Evolutionary conservation across 129 eudicot species (phyloP).

Genomic region (Smallanthus sonchifolius): DNA sequence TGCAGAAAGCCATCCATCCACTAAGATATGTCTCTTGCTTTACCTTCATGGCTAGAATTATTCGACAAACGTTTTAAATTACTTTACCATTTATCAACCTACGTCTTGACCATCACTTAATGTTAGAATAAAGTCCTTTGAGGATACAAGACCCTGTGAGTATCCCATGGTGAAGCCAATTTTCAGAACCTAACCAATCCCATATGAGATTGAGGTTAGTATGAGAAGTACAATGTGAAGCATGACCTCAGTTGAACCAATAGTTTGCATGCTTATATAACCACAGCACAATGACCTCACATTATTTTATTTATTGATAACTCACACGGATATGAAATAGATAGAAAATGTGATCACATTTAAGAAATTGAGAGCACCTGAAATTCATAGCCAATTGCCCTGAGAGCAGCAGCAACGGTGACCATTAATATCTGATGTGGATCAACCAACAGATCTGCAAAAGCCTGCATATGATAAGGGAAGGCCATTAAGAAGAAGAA

Average conservation of each 20-base stretch:
- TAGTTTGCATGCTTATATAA: not conserved
- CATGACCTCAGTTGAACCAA: not conserved
- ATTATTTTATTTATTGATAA: not conserved
- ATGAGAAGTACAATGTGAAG: not conserved
- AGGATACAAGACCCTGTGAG: not conserved
- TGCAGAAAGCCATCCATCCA: not conserved
- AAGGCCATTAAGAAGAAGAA: slow-evolving; percentile 6
- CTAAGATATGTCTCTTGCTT: not conserved
- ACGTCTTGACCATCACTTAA: not conserved
- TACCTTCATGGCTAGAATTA: not conserved
- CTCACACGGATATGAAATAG: not conserved
- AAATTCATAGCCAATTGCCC: slow-evolving; percentile 33
- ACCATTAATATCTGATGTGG: slow-evolving; percentile 49
- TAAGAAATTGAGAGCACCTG: slow-evolving; percentile 19
- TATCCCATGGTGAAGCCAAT: too few species aligned
- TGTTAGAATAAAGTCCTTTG: not conserved
- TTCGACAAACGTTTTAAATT: not conserved
- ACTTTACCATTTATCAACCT: not conserved
- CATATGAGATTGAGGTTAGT: not conserved
- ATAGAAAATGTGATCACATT: not conserved
- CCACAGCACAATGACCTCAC: not conserved
- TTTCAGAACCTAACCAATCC: too few species aligned
- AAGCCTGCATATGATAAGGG: slow-evolving; percentile 47
- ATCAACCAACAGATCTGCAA: slow-evolving; percentile 80
- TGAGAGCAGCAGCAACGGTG: slow-evolving; percentile 30